Evolutionary conservation across 306 rosid genomes (phyloP).

Genomic region (Ziziphus jujuba): DNA sequence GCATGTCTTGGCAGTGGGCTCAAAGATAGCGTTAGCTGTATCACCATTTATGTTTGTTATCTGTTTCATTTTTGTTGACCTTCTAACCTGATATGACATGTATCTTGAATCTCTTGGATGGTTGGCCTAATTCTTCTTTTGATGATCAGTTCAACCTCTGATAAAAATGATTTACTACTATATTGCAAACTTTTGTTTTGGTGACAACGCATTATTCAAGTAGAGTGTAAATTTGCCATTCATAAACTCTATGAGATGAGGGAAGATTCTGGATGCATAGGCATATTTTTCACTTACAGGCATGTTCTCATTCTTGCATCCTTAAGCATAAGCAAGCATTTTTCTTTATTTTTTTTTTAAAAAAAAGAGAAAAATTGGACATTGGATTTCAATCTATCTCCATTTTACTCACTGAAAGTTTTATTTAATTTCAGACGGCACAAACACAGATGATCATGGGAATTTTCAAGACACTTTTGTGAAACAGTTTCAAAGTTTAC

Average conservation of each 20-base stretch:
- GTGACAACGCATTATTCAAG: background rate
- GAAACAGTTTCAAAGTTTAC: conserved; percentile 53
- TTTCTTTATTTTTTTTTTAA: too few species aligned
- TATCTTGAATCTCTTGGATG: too few species aligned
- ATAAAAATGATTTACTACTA: too few species aligned
- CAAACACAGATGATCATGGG: conserved; percentile 63
- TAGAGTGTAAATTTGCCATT: background rate
- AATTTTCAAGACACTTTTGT: conserved; percentile 54
- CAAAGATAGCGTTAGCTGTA: background rate
- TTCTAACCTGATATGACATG: too few species aligned
- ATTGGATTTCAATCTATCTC: background rate
- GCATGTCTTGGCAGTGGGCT: background rate
- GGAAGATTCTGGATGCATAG: conserved; percentile 11
- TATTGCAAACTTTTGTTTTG: background rate
- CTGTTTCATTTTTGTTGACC: background rate
- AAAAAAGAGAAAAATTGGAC: background rate
- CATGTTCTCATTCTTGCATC: background rate
- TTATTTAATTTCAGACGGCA: conserved; percentile 54
- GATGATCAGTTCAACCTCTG: too few species aligned
- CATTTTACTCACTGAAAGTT: conserved; percentile 16
- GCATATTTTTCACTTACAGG: conserved; percentile 4
- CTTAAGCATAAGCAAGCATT: background rate
- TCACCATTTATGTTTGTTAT: background rate
- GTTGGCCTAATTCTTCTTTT: too few species aligned
- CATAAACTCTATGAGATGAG: background rate